A percentile compares a stretch with the other conserved stretches of the same genome.
phyloP scores from a whole-genome alignment of 208 protist species.

The Naegleria gruberi region DNA sequence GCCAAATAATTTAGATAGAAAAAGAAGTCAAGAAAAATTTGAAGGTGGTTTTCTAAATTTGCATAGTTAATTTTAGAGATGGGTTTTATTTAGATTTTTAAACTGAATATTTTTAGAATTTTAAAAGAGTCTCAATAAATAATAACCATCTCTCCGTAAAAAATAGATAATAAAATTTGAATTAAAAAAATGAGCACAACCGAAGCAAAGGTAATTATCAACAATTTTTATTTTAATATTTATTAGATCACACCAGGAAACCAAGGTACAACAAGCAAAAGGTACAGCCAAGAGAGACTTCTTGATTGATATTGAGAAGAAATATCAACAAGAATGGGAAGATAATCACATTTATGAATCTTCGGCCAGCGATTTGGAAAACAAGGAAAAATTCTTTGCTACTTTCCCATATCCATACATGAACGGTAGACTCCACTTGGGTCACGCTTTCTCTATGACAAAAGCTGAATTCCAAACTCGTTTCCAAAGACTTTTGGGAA shows the following conservation, averaged over 20 bases:
- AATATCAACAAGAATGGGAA: constrained; percentile 56
- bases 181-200: no score
- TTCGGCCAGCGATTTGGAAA: constrained; percentile 44
- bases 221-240: no score
- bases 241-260: not conserved
- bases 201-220: no score
- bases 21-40: no score
- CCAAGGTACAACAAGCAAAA: not conserved
- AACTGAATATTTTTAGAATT: no score
- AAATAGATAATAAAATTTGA: no score
- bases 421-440: constrained; percentile 97
- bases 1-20: no score
- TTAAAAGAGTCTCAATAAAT: no score
- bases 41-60: no score
- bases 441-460: constrained; percentile 97
- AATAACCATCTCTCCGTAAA: no score
- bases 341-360: constrained; percentile 59
- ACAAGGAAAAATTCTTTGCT: constrained; percentile 85
- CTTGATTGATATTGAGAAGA: constrained; percentile 49
- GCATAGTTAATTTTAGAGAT: no score
- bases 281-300: not conserved
- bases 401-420: constrained; percentile 99
- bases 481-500: constrained; percentile 94
- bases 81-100: no score
- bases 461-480: constrained; percentile 97